Conservation (phyloP, 2,329 filamentous ascomycete genomes). For the Zarea fungicola region DNA sequence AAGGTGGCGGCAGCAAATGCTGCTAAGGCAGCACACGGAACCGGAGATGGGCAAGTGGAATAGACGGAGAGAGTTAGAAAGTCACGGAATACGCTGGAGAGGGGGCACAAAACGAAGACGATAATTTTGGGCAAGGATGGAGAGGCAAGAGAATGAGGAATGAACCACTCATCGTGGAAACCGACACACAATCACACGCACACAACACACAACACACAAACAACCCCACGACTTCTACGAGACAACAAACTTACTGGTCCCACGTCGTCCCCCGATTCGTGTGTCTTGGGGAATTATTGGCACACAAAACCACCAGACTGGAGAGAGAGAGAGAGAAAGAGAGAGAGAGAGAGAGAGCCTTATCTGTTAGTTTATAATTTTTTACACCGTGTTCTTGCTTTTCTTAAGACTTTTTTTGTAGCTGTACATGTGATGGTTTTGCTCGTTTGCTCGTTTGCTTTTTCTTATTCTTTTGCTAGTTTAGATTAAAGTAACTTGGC, state of each 20-base stretch:
- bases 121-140: slow-evolving; percentile 10
- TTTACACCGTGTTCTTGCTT: neutral
- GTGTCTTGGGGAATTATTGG: slow-evolving; percentile 2
- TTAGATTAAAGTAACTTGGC: too few species aligned
- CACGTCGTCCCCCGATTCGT: neutral
- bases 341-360: slow-evolving; percentile 12
- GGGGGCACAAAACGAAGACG: slow-evolving; percentile 11
- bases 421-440: too few species aligned
- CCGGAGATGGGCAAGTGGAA: neutral
- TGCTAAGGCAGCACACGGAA: slow-evolving; percentile 49
- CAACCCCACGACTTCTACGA: neutral
- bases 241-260: neutral
- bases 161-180: neutral
- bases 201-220: slow-evolving; percentile 6
- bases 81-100: neutral
- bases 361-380: slow-evolving; percentile 12
- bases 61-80: neutral
- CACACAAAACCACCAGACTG: neutral
- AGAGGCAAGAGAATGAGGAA: slow-evolving; percentile 6
- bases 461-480: too few species aligned
- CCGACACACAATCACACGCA: neutral
- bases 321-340: too few species aligned
- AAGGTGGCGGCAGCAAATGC: slow-evolving; percentile 63
- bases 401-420: too few species aligned
- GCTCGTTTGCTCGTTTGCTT: too few species aligned